Conservation (phyloP, 2,329 filamentous ascomycete species). For the Sarocladium oryzae region DNA sequence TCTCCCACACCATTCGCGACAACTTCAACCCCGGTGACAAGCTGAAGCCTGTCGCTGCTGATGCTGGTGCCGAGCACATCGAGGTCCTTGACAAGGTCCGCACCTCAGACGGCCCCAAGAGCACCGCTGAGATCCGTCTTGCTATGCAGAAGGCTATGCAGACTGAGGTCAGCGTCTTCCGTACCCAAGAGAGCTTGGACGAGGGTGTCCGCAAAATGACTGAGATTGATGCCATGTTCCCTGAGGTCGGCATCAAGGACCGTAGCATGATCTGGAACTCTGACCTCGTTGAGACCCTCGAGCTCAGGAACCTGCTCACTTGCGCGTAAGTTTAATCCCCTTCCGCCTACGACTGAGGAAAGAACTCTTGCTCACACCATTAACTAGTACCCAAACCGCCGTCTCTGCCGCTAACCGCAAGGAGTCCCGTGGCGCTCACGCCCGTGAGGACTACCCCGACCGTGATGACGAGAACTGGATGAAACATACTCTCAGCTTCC, state of each 20-base stretch:
- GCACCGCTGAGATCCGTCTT: constrained; percentile 79
- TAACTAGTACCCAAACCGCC: constrained; percentile 74
- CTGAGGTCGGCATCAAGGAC: constrained; percentile 89
- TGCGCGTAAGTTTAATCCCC: constrained; percentile 70
- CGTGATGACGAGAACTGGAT: constrained; percentile 96
- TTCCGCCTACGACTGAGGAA: neutral
- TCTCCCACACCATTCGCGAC: constrained; percentile 94
- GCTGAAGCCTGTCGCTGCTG: constrained; percentile 72
- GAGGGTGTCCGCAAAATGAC: constrained; percentile 86
- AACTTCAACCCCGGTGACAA: constrained; percentile 80
- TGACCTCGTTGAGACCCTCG: constrained; percentile 91
- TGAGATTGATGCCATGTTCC: constrained; percentile 74
- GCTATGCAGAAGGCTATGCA: constrained; percentile 99
- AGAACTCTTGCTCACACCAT: constrained; percentile 6
- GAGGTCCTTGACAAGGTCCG: constrained; percentile 78
- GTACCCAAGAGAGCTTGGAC: constrained; percentile 87
- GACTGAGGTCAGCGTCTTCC: constrained; percentile 93
- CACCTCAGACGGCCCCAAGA: constrained; percentile 76
- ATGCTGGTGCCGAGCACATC: constrained; percentile 85
- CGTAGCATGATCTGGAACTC: constrained; percentile 99
- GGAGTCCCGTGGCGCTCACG: constrained; percentile 95
- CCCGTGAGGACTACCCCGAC: constrained; percentile 92
- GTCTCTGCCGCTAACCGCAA: constrained; percentile 86
- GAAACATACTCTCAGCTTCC: constrained; percentile 98
- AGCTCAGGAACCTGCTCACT: constrained; percentile 90